phyloP scores from a whole-genome alignment of 108 stramenopile species.

The Cylindrotheca closterium region DNA sequence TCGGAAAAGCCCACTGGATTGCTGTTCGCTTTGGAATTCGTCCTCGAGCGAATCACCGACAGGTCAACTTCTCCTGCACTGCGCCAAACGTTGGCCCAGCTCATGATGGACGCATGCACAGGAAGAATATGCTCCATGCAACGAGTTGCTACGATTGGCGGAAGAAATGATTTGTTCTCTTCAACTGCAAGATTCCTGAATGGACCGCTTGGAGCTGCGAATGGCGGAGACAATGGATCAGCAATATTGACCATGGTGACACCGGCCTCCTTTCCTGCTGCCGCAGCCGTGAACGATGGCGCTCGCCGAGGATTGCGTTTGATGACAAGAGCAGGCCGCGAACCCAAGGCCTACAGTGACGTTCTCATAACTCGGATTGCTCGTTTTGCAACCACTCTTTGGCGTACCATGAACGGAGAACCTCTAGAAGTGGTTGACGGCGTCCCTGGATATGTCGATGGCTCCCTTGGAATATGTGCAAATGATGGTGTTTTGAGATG shows the following conservation, averaged over 20 bases:
- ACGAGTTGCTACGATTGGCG: slow-evolving; percentile 70
- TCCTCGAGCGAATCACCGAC: slow-evolving; percentile 70
- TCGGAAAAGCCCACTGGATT: slow-evolving; percentile 56
- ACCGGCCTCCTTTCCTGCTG: slow-evolving; percentile 65
- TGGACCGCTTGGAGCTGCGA: slow-evolving; percentile 77
- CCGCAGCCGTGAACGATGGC: slow-evolving; percentile 84
- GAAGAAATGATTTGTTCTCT: slow-evolving; percentile 54
- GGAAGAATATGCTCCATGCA: slow-evolving; percentile 87
- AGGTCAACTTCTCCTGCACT: slow-evolving; percentile 63
- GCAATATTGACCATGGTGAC: slow-evolving; percentile 58
- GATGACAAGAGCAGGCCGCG: slow-evolving; percentile 58
- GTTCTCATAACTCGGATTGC: slow-evolving; percentile 69
- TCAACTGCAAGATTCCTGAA: slow-evolving; percentile 62
- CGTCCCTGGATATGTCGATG: slow-evolving; percentile 12
- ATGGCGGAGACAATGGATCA: slow-evolving; percentile 82
- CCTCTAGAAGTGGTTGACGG: slow-evolving; percentile 5
- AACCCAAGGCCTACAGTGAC: slow-evolving; percentile 35
- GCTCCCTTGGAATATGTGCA: slow-evolving; percentile 58
- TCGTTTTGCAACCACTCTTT: slow-evolving; percentile 72
- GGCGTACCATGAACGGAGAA: slow-evolving; percentile 88
- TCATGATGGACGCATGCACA: slow-evolving; percentile 87
- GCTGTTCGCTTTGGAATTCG: slow-evolving; percentile 67
- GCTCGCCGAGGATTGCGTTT: slow-evolving; percentile 71
- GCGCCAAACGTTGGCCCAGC: slow-evolving; percentile 67
- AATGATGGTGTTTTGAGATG: slow-evolving; percentile 70